Percentiles rank a stretch among this genome's conserved stretches.
Evolutionary conservation across 1,284 basidiomycete genomes (phyloP).

Genomic region (Ustilago bromivora): DNA sequence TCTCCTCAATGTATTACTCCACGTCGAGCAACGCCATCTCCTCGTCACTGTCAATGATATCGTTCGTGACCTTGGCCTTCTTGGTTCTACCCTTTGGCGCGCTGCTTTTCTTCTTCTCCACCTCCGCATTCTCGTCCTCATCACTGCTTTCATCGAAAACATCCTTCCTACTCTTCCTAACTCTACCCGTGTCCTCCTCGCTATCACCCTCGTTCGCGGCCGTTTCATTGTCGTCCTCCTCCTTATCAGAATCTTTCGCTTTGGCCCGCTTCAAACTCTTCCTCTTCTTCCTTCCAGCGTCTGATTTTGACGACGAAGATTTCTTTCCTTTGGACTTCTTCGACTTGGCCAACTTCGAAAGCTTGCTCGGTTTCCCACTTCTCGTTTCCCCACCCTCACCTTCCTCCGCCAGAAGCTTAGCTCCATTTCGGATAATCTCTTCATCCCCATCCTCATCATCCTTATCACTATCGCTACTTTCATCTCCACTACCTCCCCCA

Average conservation of each 20-base stretch:
- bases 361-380: conserved; percentile 25
- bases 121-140: conserved; percentile 36
- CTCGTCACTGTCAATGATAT: conserved; percentile 64
- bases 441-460: conserved; percentile 53
- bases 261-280: conserved; percentile 50
- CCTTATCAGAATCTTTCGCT: conserved; percentile 31
- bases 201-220: conserved; percentile 20
- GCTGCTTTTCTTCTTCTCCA: conserved; percentile 5
- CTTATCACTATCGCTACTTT: conserved; percentile 24
- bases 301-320: conserved; percentile 14
- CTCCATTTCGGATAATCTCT: conserved; percentile 51
- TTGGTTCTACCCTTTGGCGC: conserved; percentile 33
- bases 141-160: conserved; percentile 48
- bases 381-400: conserved; percentile 21
- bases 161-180: conserved; percentile 31
- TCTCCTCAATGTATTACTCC: conserved; percentile 17
- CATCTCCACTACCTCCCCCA: conserved; percentile 28
- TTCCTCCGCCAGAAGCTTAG: conserved; percentile 42
- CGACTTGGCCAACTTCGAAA: conserved; percentile 26
- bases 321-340: conserved; percentile 26
- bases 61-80: conserved; percentile 49
- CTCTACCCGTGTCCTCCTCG: conserved; percentile 17
- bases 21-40: conserved; percentile 57
- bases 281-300: conserved; percentile 41
- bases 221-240: conserved; percentile 12